phyloP scores from a whole-genome alignment of 352 stramenopile species.

The Pythium utonaiense region DNA sequence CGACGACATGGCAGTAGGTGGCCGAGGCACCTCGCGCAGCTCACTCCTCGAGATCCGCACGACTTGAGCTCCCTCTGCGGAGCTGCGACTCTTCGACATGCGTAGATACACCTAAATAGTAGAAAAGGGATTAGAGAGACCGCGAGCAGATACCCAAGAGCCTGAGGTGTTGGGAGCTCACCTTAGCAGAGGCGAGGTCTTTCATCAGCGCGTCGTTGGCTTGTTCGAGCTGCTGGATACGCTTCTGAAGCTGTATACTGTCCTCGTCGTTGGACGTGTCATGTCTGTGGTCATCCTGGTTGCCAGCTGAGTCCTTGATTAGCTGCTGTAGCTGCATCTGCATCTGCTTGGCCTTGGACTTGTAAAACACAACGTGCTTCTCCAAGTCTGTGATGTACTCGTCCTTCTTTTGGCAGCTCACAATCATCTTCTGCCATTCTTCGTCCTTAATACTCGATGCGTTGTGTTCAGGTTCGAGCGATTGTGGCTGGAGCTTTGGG shows the following conservation, averaged over 20 bases:
- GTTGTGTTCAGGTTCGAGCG: slow-evolving; percentile 18
- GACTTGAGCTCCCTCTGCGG: slow-evolving; percentile 32
- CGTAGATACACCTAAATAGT: slow-evolving; percentile 44
- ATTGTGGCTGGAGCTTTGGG: slow-evolving; percentile 13
- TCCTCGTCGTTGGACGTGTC: slow-evolving; percentile 17
- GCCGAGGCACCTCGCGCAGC: slow-evolving; percentile 47
- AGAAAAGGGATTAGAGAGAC: neutral
- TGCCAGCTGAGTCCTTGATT: slow-evolving; percentile 54
- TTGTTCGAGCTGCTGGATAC: slow-evolving; percentile 70
- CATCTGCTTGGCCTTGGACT: slow-evolving; percentile 84
- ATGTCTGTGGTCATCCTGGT: slow-evolving; percentile 26
- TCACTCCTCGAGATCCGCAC: slow-evolving; percentile 69
- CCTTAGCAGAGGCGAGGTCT: slow-evolving; percentile 67
- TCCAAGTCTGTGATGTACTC: slow-evolving; percentile 81
- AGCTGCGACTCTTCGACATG: slow-evolving; percentile 42
- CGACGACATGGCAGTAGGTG: slow-evolving; percentile 13
- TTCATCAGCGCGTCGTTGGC: slow-evolving; percentile 75
- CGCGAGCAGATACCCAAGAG: neutral
- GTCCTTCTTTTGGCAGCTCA: slow-evolving; percentile 73
- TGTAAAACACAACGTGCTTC: slow-evolving; percentile 86
- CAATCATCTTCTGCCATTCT: slow-evolving; percentile 72
- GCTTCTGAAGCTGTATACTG: slow-evolving; percentile 32
- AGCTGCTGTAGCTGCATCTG: slow-evolving; percentile 78
- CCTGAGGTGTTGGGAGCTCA: slow-evolving; percentile 1
- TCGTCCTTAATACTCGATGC: slow-evolving; percentile 25